These are phyloP conservation scores for Phytopythium mirpurense DNA, from an alignment of 352 stramenopile genomes.

Conservation along the genomic window DNA sequence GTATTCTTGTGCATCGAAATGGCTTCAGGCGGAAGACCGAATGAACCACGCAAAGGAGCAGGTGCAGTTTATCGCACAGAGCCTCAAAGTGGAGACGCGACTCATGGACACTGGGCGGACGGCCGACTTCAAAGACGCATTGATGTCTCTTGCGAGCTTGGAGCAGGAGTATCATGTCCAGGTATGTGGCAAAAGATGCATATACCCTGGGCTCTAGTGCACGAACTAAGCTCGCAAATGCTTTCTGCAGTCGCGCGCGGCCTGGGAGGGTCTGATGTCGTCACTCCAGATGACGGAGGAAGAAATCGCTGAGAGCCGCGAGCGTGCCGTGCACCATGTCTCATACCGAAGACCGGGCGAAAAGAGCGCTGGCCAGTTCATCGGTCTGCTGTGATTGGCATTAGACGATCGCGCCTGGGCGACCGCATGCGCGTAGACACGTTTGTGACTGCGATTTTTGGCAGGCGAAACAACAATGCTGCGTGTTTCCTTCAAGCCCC, in stretches of 20 bases:
- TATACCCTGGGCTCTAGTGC: too few relatives aligned
- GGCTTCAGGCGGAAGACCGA: slow-evolving; percentile 60
- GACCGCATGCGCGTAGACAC: too few relatives aligned
- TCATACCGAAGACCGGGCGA: slow-evolving; percentile 69
- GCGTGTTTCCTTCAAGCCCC: not conserved
- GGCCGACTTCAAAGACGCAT: slow-evolving; percentile 69
- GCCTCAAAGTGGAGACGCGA: slow-evolving; percentile 80
- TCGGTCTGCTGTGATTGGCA: slow-evolving; percentile 51
- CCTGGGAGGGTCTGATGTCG: slow-evolving; percentile 70
- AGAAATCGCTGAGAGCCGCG: slow-evolving; percentile 52
- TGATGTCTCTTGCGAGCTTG: slow-evolving; percentile 72
- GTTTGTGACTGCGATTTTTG: too few relatives aligned
- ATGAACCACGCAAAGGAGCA: slow-evolving; percentile 87
- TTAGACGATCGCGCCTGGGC: slow-evolving; percentile 8
- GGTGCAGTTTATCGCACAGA: slow-evolving; percentile 85
- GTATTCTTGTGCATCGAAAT: not conserved
- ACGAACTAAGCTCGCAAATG: too few relatives aligned
- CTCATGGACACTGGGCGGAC: slow-evolving; percentile 79
- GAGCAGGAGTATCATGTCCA: slow-evolving; percentile 79
- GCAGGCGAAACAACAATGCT: not conserved
- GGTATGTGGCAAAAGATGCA: slow-evolving; percentile 18
- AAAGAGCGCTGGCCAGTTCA: slow-evolving; percentile 60
- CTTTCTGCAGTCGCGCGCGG: slow-evolving; percentile 40
- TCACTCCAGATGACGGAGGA: slow-evolving; percentile 49
- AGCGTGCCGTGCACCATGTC: slow-evolving; percentile 38